Base-by-base conservation (phyloP, 164 flowering plant genomes). In the Stephania cephalantha region DNA sequence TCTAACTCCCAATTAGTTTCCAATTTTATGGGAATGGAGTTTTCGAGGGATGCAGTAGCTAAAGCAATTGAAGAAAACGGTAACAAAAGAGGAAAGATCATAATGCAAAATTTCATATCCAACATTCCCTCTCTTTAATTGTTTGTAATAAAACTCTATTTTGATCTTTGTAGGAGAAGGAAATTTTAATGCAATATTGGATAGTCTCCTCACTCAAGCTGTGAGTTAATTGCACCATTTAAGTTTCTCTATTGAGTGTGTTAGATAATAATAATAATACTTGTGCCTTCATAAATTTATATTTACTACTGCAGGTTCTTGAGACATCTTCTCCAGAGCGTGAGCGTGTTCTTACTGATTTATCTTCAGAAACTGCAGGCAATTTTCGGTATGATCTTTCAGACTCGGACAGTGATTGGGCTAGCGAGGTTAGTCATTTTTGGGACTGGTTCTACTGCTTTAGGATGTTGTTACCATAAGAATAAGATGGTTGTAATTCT, bases 21-120 rank as follows among this genome's bases (percentile, higher is more conserved):
- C n/a, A 86, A 88, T 78, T 91, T 94, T 76, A 72, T 87, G 31
- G 91, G 82, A 42, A 88, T 89, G 93, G 97, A 97, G 15, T 94
- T 94, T 79, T 25, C 85, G 25, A 86, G 80, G 73, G 77, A 84
- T 31, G 50, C 82, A 85, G 91, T 94, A 46, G 71, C 64, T 7
- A 88, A 85, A 78, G 96, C 86, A 68, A 86, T 94, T 68, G 77
- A 88, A 72, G 89, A 89, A 79, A 85, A 87, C 82, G 95, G 98
- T 94, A 85, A 69, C 8, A 48, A 73, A 5, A 25, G 4, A 69
- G 10, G 46, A 73, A 3, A 25, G 4, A 45, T 9, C 35, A 11
- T 77, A 22, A 63, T 10, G 42, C 42, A 35, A 35, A 35, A 35
- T 72, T 31, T 20, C 53, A 73, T 22, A 12, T 61, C 70, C 74